A percentile compares a stretch with the other conserved stretches of the same genome.
phyloP scores from a whole-genome alignment of 23 red algal species.

The Cyanidioschyzon merolae region DNA sequence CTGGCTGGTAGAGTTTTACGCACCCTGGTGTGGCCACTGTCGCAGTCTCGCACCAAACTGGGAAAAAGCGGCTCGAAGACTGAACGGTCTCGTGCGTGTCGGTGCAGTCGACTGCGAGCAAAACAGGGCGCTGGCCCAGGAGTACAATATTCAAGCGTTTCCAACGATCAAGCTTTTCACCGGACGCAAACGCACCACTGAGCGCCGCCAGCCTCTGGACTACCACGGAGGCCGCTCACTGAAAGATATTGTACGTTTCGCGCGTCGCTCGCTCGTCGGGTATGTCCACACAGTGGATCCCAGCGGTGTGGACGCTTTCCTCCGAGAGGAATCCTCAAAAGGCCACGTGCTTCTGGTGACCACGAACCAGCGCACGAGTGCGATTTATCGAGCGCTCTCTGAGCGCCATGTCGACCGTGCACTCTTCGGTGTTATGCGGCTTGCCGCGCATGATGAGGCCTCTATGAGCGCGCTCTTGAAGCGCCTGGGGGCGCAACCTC shows the following conservation, averaged over 20 bases:
- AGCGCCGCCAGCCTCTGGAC: conserved; percentile 25
- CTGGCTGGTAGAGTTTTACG: conserved; percentile 89
- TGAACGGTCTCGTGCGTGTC: conserved; percentile 58
- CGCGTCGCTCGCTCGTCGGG: conserved; percentile 45
- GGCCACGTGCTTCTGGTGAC: conserved; percentile 85
- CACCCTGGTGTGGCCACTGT: conserved; percentile 82
- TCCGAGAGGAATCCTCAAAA: conserved; percentile 43
- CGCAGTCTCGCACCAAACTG: conserved; percentile 38
- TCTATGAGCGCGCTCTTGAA: not conserved
- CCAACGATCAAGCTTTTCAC: conserved; percentile 82
- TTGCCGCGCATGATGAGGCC: not conserved
- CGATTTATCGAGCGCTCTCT: not conserved
- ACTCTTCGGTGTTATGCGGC: not conserved
- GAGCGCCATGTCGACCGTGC: not conserved
- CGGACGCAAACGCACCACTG: conserved; percentile 31
- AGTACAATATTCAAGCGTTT: conserved; percentile 55
- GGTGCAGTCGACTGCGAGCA: conserved; percentile 74
- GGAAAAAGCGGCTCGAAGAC: conserved; percentile 44
- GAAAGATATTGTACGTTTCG: conserved; percentile 42
- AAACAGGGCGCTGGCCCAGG: conserved; percentile 28
- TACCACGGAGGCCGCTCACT: conserved; percentile 54
- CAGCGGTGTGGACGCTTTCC: conserved; percentile 59
- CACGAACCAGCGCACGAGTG: conserved; percentile 19
- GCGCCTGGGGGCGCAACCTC: not conserved
- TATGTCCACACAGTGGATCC: conserved; percentile 52